A percentile compares a stretch with the other conserved stretches of the same genome.
These are phyloP conservation scores for Metrosideros polymorpha DNA, from an alignment of 441 rosid genomes.

Conservation along the genomic window DNA sequence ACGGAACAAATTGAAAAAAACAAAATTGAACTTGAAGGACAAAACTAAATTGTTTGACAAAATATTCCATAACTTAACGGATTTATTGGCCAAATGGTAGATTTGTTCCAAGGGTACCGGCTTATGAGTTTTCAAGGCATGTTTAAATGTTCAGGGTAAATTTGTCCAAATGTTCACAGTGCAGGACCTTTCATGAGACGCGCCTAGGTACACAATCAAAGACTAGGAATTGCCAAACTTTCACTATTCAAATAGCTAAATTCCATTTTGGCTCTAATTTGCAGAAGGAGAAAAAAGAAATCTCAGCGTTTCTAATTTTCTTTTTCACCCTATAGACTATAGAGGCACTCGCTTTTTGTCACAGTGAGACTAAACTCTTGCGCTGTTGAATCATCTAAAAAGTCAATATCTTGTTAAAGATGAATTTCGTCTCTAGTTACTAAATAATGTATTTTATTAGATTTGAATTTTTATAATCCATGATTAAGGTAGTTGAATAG, in stretches of 20 bases:
- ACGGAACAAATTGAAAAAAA: neutral
- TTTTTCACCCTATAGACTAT: neutral
- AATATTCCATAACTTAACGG: too few relatives aligned
- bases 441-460: neutral
- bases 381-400: neutral
- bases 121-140: neutral
- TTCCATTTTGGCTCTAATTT: neutral
- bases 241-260: neutral
- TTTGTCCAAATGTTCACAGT: neutral
- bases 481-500: neutral
- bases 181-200: neutral
- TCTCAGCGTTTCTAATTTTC: neutral
- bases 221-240: neutral
- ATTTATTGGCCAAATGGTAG: neutral
- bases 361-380: neutral
- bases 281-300: neutral
- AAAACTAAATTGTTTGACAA: neutral
- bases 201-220: neutral
- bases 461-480: neutral
- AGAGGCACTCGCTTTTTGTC: neutral
- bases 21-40: neutral
- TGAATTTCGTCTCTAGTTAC: neutral
- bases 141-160: neutral
- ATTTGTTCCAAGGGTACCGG: neutral
- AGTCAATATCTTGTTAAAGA: neutral